These are phyloP conservation scores for Taphrina populina DNA, from an alignment of 1,139 yeast genomes.

Conservation along the genomic window DNA sequence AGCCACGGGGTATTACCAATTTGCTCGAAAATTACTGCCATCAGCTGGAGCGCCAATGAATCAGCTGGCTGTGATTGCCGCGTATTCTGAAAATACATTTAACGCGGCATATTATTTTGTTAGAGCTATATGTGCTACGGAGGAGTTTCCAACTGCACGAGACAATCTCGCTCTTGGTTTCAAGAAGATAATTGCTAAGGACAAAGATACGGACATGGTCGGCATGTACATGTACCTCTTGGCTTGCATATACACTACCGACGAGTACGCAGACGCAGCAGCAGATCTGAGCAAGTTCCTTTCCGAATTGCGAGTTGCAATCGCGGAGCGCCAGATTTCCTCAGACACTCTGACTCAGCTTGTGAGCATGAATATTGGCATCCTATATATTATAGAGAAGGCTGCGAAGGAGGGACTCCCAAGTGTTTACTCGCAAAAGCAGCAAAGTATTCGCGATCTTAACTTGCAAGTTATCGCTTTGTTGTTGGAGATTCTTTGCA, in stretches of 20 bases:
- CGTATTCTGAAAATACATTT: constrained; percentile 36
- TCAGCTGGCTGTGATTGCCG: constrained; percentile 40
- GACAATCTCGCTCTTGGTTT: constrained; percentile 38
- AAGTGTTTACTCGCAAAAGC: neutral
- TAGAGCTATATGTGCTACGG: constrained; percentile 38
- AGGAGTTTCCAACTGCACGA: constrained; percentile 38
- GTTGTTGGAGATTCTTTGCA: constrained; percentile 24
- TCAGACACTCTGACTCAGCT: constrained; percentile 35
- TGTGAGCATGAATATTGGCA: constrained; percentile 36
- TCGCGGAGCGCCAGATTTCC: constrained; percentile 34
- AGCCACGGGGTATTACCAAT: constrained; percentile 37
- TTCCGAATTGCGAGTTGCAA: neutral
- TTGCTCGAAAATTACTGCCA: constrained; percentile 39
- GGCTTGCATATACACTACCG: neutral
- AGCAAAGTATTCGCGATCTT: constrained; percentile 13
- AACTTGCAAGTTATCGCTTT: constrained; percentile 12
- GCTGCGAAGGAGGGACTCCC: constrained; percentile 2
- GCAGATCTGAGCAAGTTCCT: constrained; percentile 4
- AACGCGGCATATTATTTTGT: constrained; percentile 38
- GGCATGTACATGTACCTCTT: constrained; percentile 3
- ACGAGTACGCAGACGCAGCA: neutral
- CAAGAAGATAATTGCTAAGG: constrained; percentile 35
- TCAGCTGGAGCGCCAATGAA: constrained; percentile 39
- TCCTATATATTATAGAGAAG: constrained; percentile 16
- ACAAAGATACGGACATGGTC: neutral